Conservation (phyloP, 352 stramenopile genomes). For the Pythium grandisporangium region DNA sequence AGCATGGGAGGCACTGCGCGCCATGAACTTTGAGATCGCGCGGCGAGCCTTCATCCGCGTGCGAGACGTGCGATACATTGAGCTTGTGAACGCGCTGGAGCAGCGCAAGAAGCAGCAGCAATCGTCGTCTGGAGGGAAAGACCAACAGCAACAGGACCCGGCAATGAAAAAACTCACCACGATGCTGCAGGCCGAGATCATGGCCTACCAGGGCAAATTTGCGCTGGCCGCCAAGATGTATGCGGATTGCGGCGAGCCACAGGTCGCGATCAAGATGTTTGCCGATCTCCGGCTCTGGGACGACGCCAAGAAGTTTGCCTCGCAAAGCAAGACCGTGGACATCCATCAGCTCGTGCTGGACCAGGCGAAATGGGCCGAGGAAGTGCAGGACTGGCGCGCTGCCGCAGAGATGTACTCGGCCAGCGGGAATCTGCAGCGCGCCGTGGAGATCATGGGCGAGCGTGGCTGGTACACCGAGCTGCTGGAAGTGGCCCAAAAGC, state of each 20-base stretch:
- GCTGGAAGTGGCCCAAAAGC: conserved; percentile 58
- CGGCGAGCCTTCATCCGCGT: conserved; percentile 87
- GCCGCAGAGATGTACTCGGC: conserved; percentile 89
- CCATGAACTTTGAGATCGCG: conserved; percentile 73
- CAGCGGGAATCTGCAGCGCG: conserved; percentile 73
- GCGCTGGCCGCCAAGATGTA: conserved; percentile 87
- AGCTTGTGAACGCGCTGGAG: conserved; percentile 85
- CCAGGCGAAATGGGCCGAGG: conserved; percentile 90
- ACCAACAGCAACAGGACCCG: conserved; percentile 19
- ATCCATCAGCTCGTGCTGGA: conserved; percentile 83
- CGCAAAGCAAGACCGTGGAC: conserved; percentile 68
- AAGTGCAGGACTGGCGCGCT: conserved; percentile 88
- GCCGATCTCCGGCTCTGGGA: conserved; percentile 91
- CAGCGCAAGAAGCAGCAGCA: conserved; percentile 58
- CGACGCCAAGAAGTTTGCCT: conserved; percentile 89
- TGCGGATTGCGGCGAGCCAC: conserved; percentile 63
- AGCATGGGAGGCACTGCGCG: conserved; percentile 80
- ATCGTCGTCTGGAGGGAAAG: conserved; percentile 11
- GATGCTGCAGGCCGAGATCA: conserved; percentile 85
- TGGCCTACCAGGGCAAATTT: conserved; percentile 90
- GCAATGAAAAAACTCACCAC: conserved; percentile 41
- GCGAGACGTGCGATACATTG: conserved; percentile 87
- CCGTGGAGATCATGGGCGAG: conserved; percentile 82
- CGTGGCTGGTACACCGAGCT: conserved; percentile 83
- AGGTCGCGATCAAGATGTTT: conserved; percentile 91